These are phyloP conservation scores for Whalleya microplaca DNA, from an alignment of 2,329 filamentous ascomycete genomes.

Conservation along the genomic window DNA sequence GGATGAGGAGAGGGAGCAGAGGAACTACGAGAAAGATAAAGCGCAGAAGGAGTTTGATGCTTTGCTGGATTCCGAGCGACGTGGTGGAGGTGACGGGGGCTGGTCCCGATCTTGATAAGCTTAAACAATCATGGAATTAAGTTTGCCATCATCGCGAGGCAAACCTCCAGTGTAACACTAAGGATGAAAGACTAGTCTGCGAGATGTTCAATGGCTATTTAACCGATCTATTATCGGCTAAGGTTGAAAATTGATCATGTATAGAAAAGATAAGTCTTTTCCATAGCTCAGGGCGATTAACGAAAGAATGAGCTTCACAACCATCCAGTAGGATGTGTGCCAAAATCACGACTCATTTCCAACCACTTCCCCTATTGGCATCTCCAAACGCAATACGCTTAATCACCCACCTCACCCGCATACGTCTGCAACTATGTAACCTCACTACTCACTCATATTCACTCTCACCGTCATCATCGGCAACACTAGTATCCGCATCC, in stretches of 20 bases:
- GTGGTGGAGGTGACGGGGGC: slow-evolving; percentile 20
- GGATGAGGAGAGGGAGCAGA: slow-evolving; percentile 44
- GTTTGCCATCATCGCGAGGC: neutral
- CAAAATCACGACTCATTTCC: too few relatives aligned
- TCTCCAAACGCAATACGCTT: too few relatives aligned
- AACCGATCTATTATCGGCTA: neutral
- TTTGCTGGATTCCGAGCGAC: slow-evolving; percentile 49
- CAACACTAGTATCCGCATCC: neutral
- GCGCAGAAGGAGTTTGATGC: slow-evolving; percentile 57
- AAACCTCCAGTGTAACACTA: neutral
- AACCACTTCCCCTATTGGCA: too few relatives aligned
- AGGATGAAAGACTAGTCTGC: neutral
- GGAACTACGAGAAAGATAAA: slow-evolving; percentile 44
- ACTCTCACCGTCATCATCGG: neutral
- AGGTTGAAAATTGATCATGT: neutral
- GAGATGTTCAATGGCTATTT: neutral
- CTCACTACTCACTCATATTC: too few relatives aligned
- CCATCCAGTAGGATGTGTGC: too few relatives aligned
- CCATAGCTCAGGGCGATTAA: too few relatives aligned
- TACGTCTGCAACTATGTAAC: too few relatives aligned
- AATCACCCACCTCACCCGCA: too few relatives aligned
- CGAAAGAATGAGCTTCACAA: too few relatives aligned
- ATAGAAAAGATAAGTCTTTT: too few relatives aligned
- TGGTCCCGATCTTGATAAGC: slow-evolving; percentile 9
- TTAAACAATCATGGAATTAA: neutral